Conservation (phyloP, 192 early-diverging fungal species). For the Coemansia aciculifera region DNA sequence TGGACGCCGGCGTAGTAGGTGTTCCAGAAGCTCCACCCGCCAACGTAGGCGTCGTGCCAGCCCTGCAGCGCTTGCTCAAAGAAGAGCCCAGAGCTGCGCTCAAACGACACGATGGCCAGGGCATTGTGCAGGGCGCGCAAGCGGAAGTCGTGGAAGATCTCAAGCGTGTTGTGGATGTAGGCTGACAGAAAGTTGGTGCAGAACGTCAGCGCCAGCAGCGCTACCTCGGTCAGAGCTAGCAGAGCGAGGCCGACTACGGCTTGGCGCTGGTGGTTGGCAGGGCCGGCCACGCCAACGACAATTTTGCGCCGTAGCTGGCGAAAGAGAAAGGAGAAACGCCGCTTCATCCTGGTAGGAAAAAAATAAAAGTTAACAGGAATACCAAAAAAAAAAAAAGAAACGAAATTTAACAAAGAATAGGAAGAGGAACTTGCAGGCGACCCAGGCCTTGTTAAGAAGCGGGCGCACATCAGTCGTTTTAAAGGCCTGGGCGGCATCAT, state of each 20-base stretch:
- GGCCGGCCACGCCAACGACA: conserved; percentile 47
- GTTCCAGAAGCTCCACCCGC: conserved; percentile 56
- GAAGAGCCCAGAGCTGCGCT: conserved; percentile 46
- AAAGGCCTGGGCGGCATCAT: conserved; percentile 26
- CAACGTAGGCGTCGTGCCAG: conserved; percentile 44
- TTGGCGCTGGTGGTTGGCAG: conserved; percentile 49
- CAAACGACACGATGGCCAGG: conserved; percentile 46
- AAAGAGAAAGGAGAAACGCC: conserved; percentile 44
- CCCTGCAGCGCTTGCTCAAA: conserved; percentile 54
- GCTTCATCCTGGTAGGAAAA: conserved; percentile 35
- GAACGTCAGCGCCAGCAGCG: conserved; percentile 52
- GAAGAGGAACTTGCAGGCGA: not conserved
- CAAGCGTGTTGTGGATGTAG: conserved; percentile 52
- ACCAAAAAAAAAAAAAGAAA: too few species aligned
- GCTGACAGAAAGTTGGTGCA: conserved; percentile 57
- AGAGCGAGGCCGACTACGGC: conserved; percentile 49
- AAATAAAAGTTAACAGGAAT: conserved; percentile 3
- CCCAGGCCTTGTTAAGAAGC: not conserved
- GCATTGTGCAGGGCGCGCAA: conserved; percentile 52
- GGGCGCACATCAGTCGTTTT: conserved; percentile 6
- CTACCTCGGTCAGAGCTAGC: conserved; percentile 48
- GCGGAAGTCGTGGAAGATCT: conserved; percentile 51
- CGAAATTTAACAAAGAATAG: not conserved
- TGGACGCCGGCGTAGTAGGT: conserved; percentile 56
- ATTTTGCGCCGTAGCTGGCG: conserved; percentile 49